Evolutionary conservation across 2,329 filamentous ascomycete species (phyloP), one percentile per base, ranked within the genome.

Genomic region (Xylogone sp.): DNA sequence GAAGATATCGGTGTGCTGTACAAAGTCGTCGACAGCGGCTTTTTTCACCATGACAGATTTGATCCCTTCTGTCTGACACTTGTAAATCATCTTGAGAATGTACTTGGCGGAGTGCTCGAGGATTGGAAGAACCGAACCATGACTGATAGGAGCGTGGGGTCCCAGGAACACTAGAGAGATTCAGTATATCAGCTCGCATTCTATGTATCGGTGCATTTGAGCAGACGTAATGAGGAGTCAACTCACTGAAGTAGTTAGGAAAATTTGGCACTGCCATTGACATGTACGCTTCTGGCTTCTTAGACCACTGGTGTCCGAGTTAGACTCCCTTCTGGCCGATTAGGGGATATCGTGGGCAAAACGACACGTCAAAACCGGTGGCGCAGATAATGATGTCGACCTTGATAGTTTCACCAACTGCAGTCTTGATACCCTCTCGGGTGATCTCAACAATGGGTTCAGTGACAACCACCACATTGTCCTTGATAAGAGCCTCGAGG

Each of bases 1-100:
- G 56, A 79, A 78, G 2, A 65, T 58, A 2, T 66, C 63, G 39
- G 74, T 69, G 64, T 74, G 77, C 64, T 67, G 73, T 59, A 68
- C 72, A 67, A 72, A 81, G 61, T 79, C 75, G 20, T 21, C 44
- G 9, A 66, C 62, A 3, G 62, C 59, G 18, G 70, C 70, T 1
- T 65, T 31, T 31, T 31, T 31, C 27, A 31, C 27, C 27, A 31
- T 45, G 42, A 51, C 46, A 4, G 53, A 53, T 42, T 56, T 56
- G 45, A 56, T 56, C 20, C n/a, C 49, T 27, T 46, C 45, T 9
- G 24, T 18, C 29, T 46, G 45, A 16, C 21, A 21, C 18, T 46
- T 46, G 21, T 46, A 46, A 27, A 46, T 31, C n/a, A 46, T 46
- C 27, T 31, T 31, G 19, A 46, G 18, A 24, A 46, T 46, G 22